These are phyloP conservation scores for Rhizophora apiculata DNA, from an alignment of 345 rosid genomes.

Conservation along the genomic window DNA sequence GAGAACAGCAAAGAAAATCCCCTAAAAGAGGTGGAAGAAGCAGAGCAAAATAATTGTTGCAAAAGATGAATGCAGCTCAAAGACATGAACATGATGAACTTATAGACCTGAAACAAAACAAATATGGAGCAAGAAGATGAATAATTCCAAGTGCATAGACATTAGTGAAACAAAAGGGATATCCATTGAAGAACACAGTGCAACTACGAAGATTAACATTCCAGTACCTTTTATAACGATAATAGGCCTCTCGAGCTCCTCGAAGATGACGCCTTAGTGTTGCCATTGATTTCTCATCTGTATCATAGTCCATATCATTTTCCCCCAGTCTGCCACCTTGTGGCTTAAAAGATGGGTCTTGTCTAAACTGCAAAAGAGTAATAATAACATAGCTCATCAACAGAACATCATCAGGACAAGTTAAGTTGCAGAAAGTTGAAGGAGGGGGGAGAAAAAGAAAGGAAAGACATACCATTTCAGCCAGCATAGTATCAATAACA, in stretches of 20 bases:
- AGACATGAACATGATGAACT: too few relatives aligned
- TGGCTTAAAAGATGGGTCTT: conserved; percentile 94
- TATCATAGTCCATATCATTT: conserved; percentile 99
- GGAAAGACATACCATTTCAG: conserved; percentile 60
- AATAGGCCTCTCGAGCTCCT: conserved; percentile 86
- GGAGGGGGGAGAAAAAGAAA: conserved; percentile 1
- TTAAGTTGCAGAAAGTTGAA: neutral
- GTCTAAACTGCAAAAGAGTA: conserved; percentile 59
- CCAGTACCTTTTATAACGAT: conserved; percentile 84
- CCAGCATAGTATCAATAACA: conserved; percentile 85
- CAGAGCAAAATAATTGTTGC: neutral
- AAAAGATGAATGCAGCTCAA: neutral
- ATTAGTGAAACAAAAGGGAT: neutral
- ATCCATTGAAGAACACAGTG: neutral
- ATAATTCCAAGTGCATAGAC: conserved; percentile 3
- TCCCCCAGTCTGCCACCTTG: conserved; percentile 98
- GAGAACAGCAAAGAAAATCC: conserved; percentile 2
- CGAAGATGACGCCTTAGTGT: conserved; percentile 94
- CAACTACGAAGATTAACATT: conserved; percentile 3
- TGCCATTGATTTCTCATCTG: conserved; percentile 99
- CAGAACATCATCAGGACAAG: conserved; percentile 4
- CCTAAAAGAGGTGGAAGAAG: neutral
- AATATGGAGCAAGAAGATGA: neutral
- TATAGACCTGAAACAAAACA: neutral
- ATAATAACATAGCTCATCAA: conserved; percentile 12